A percentile compares a stretch with the other conserved stretches of the same genome.
phyloP scores from a whole-genome alignment of 225 moss, liverwort and hornwort species.

The Takakia lepidozioides region DNA sequence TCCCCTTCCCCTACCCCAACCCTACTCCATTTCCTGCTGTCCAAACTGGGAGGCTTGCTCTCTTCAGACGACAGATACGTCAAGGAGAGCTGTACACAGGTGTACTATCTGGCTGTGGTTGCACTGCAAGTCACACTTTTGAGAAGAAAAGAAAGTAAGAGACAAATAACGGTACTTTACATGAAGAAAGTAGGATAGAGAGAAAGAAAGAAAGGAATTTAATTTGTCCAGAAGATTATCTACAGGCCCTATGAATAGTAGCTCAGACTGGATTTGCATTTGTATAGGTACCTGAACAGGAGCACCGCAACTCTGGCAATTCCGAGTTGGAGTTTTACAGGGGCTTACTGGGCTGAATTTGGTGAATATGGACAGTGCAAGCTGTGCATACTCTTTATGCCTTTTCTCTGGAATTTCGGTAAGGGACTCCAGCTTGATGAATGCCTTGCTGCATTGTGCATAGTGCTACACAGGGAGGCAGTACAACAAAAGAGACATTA shows the following conservation, averaged over 20 bases:
- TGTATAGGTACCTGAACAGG: conserved; percentile 26
- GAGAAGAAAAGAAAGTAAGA: background rate
- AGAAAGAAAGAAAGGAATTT: too few species aligned
- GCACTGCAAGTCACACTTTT: background rate
- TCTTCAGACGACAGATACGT: too few species aligned
- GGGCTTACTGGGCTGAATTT: conserved; percentile 35
- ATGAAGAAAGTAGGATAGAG: too few species aligned
- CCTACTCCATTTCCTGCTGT: too few species aligned
- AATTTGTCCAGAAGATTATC: too few species aligned
- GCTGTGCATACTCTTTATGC: conserved; percentile 37
- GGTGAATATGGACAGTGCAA: conserved; percentile 67
- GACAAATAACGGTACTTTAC: background rate
- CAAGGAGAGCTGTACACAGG: too few species aligned
- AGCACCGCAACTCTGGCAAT: conserved; percentile 47
- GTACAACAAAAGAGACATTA: background rate
- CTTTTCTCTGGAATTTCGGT: conserved; percentile 23
- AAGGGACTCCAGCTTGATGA: conserved; percentile 64
- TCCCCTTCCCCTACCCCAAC: too few species aligned
- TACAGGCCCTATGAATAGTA: background rate
- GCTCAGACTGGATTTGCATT: background rate
- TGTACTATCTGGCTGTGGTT: background rate
- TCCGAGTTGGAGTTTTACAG: conserved; percentile 11
- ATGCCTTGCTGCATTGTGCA: conserved; percentile 70
- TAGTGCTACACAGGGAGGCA: conserved; percentile 47
- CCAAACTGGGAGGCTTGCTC: too few species aligned